Evolutionary conservation across 805 yeast species (phyloP), one percentile per base, ranked within the genome.

Genomic region (Wickerhamiella shivajii): DNA sequence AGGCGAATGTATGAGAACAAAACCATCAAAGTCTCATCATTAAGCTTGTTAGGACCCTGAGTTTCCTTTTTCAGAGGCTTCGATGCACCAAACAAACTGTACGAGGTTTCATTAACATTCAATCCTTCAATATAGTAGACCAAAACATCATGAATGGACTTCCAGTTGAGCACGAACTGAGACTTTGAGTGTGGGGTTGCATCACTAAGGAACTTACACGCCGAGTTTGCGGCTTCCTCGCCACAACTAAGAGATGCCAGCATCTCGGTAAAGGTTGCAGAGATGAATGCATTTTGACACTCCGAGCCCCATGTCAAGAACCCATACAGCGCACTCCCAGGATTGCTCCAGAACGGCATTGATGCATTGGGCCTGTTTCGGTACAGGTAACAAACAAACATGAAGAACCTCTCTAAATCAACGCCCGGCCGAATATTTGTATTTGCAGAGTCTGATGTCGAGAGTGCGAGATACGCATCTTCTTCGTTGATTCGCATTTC

Each of bases 261-360:
- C 64, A 87, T 67, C 37, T 81, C 63, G 42, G 85, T 72, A 46
- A 76, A 83, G 0, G 93, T 69, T 0, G 97, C 77, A 33, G 81
- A 69, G 59, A 84, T 80, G 31, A 83, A 60, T 1, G 54, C 42
- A 11, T 81, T 81, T 40, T 74, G 83, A 46, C 79, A 74, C 39
- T 71, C 72, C 2, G 90, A 63, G 0, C 93, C 92, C 97, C 97
- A 90, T 36, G 69, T 70, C 25, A 87, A 61, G 43, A 90, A 85
- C 0, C 94, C 96, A 47, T 70, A 64, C 2, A 81, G 61, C 37
- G 74, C 73, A 10, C 76, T 67, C 34, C 67, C 72, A 13, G 67
- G 59, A 41, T 77, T 80, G 9, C 55, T 51, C 93, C 94, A 85
- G 47, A 80, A 77, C 6, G 33, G 35, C 2, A 62, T 47, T 10